Base-by-base conservation (phyloP, 192 early-diverging fungal species). In the Entomortierella parvispora region DNA sequence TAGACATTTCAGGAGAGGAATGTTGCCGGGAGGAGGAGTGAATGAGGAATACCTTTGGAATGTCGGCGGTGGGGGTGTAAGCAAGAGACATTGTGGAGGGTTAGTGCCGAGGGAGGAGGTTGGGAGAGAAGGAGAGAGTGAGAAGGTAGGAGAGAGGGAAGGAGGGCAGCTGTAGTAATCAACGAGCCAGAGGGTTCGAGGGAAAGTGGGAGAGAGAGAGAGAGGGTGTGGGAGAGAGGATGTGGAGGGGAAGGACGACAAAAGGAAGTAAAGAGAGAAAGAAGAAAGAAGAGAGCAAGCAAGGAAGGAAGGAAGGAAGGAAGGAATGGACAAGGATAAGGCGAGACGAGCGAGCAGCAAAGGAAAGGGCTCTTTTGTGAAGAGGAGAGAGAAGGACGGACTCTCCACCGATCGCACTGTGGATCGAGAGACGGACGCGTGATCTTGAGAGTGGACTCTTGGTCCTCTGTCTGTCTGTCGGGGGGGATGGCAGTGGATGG, bases 41-140 rank as follows among this genome's bases (percentile, higher is more conserved):
- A 42, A 47, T 20, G 10, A 14, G 31, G 34, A 46, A 2, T 43
- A 75, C 72, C 72, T 76, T 76, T 23, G 72, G 72, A 40, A 76
- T 76, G 11, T 76, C 72, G 51, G 47, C 47, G 15, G 68, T 17
- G 18, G 72, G 72, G 15, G 72, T 76, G 54, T 68, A 62, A n/a
- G 45, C 48, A 25, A 68, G 53, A 14, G 72, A 15, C 72, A 76
- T 76, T 43, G 26, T 28, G 43, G 32, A 56, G 40, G 42, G 46
- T 17, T 33, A 61, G n/a, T 31, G 42, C 12, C 9, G 57, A 31
- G 15, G 51, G 33, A 1, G 37, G 37, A 14, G 12, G 34, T 15
- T 33, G 15, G 34, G 31, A 50, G 22, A 40, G 5, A 20, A 46
- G 44, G 29, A 37, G 37, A 31, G 31, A 17, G 46, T 28, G 37